Evolutionary conservation across 1,139 yeast genomes (phyloP).

Genomic region (Blastobotrys buckinghamii): DNA sequence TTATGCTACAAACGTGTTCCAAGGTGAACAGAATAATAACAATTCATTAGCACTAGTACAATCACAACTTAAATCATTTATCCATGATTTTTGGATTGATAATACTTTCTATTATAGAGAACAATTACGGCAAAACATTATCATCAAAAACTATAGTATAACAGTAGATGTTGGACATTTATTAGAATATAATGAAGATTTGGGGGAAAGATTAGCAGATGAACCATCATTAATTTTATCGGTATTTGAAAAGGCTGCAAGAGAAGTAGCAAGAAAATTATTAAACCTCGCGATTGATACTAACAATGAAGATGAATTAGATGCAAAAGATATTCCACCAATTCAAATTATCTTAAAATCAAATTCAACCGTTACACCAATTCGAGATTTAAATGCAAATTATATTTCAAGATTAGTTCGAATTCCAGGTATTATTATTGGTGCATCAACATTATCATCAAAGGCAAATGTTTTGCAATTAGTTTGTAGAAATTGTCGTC

Average conservation of each 20-base stretch:
- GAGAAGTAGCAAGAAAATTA: constrained; percentile 67
- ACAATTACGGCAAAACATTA: constrained; percentile 80
- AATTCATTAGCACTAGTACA: constrained; percentile 70
- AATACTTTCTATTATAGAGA: constrained; percentile 83
- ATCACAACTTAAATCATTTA: constrained; percentile 73
- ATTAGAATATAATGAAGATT: constrained; percentile 80
- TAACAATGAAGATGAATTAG: constrained; percentile 8
- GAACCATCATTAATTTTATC: constrained; percentile 91
- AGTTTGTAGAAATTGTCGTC: constrained; percentile 85
- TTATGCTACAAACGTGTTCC: constrained; percentile 79
- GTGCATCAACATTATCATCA: constrained; percentile 83
- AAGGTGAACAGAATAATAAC: constrained; percentile 64
- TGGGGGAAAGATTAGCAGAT: constrained; percentile 75
- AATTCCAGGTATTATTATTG: constrained; percentile 87
- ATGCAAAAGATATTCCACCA: constrained; percentile 47
- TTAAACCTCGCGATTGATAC: not conserved
- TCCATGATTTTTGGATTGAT: constrained; percentile 79
- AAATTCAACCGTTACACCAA: constrained; percentile 63
- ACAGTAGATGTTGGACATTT: constrained; percentile 80
- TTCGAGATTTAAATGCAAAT: constrained; percentile 80
- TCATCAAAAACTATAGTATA: constrained; percentile 67
- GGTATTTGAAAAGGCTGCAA: constrained; percentile 80
- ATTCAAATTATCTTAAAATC: constrained; percentile 81
- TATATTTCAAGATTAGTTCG: constrained; percentile 87
- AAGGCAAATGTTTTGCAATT: constrained; percentile 81